Conservation (phyloP, 805 yeast species). For the Yamadazyma takamatsuzukensis region DNA sequence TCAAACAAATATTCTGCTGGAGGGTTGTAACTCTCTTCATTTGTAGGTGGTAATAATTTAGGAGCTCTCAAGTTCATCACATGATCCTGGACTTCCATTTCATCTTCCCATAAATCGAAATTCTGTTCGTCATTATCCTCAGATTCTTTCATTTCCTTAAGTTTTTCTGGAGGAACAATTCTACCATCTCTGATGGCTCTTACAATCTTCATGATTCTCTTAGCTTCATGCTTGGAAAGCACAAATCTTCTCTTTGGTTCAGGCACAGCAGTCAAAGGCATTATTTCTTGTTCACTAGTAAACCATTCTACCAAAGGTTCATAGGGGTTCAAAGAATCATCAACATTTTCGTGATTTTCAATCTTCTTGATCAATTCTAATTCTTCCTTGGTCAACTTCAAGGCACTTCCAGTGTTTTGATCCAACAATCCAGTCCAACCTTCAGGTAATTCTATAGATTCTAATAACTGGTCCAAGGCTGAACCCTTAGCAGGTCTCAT, state of each 20-base stretch:
- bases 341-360: conserved; percentile 81
- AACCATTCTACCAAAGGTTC: conserved; percentile 97
- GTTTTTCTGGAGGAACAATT: conserved; percentile 70
- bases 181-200: conserved; percentile 95
- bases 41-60: conserved; percentile 90
- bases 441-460: conserved; percentile 89
- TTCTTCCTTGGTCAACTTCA: conserved; percentile 84
- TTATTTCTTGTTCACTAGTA: conserved; percentile 73
- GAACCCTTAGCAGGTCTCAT: conserved; percentile 98
- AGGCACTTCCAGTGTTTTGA: conserved; percentile 77
- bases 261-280: conserved; percentile 91
- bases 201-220: conserved; percentile 93
- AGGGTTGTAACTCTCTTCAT: conserved; percentile 96
- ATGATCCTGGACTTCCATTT: conserved; percentile 57
- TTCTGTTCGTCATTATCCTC: conserved; percentile 43
- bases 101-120: conserved; percentile 82
- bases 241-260: conserved; percentile 97
- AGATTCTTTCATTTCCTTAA: conserved; percentile 48
- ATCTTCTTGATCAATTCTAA: conserved; percentile 82
- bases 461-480: conserved; percentile 86
- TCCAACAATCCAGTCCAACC: conserved; percentile 98
- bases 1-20: conserved; percentile 89
- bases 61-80: conserved; percentile 94
- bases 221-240: conserved; percentile 96
- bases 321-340: conserved; percentile 77